Evolutionary conservation across 192 early-diverging fungal genomes (phyloP).

Genomic region (Coemansia sp.): DNA sequence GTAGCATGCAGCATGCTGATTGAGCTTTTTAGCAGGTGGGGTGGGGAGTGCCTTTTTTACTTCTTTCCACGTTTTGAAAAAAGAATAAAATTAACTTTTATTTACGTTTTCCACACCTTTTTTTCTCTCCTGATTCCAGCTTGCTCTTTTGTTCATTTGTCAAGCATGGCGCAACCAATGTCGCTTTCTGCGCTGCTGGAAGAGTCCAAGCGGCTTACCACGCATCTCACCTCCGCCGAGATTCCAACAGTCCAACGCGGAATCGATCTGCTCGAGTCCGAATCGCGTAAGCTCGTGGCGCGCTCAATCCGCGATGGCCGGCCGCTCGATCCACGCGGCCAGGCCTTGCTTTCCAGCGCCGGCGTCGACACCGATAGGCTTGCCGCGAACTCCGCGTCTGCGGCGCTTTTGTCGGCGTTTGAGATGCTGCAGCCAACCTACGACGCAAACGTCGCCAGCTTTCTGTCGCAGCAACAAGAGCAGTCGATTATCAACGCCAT

Average conservation of each 20-base stretch:
- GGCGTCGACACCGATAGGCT: slow-evolving; percentile 81
- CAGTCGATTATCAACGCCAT: slow-evolving; percentile 77
- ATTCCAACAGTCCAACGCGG: slow-evolving; percentile 81
- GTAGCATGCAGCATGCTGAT: not conserved
- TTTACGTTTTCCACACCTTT: no score
- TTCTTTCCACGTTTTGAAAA: not conserved
- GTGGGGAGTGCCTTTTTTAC: no score
- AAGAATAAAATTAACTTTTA: no score
- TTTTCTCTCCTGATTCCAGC: no score
- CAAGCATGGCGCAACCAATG: slow-evolving; percentile 7
- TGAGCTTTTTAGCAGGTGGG: no score
- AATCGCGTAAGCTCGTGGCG: slow-evolving; percentile 74
- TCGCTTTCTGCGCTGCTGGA: slow-evolving; percentile 63
- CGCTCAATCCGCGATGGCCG: slow-evolving; percentile 41
- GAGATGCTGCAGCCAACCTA: slow-evolving; percentile 71
- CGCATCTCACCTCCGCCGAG: slow-evolving; percentile 66
- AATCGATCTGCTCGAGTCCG: slow-evolving; percentile 85
- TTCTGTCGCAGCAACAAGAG: slow-evolving; percentile 73
- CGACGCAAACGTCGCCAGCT: slow-evolving; percentile 86
- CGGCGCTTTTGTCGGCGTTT: slow-evolving; percentile 72
- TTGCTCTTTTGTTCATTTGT: not conserved
- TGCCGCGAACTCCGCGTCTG: slow-evolving; percentile 60
- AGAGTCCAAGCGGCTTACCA: slow-evolving; percentile 75
- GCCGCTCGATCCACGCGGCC: slow-evolving; percentile 50
- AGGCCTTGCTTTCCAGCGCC: slow-evolving; percentile 74